Evolutionary conservation across 2,329 filamentous ascomycete species (phyloP), one percentile per base, ranked within the genome.

Genomic region (Hypoxylon sp.): DNA sequence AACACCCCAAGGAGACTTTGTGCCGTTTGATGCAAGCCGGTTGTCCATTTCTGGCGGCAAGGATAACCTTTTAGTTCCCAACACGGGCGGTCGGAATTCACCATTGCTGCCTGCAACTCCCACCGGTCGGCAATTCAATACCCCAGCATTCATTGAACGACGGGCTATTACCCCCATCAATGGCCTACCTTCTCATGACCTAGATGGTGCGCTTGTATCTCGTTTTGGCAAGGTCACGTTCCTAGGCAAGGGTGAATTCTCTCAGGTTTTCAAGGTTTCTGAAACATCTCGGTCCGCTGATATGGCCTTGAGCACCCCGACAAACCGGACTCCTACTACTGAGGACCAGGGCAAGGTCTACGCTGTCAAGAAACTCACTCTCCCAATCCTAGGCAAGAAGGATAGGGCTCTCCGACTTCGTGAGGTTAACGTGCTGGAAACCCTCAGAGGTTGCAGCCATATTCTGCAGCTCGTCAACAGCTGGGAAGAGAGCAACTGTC

Each of bases 301-400:
- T 43, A 63, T 64, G 38, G 71, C 78, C 45, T 75, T 75, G 34
- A 71, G 71, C 52, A 80, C 78, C 1, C 75, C 80, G 1, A 75
- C 73, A 1, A 72, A 71, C 44, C 71, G 76, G 7, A 79, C 78
- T 7, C 79, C 76, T 29, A 75, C 81, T 5, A 65, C 79, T 15
- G n/a, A n/a, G n/a, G n/a, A n/a, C n/a, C n/a, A n/a, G n/a, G 78
- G 80, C 23, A 78, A 81, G 44, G 85, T 96, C 0, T 97, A 87
- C 77, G 93, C 93, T 2, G 92, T 99, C 45, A 99, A 99, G 77
- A 97, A 96, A 75, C 87, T 90, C 53, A 89, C 89, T 65, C 82
- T 91, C 52, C 86, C 90, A 5, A 92, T 90, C 65, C 79, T 84
- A 44, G 92, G 94, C 13, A 77, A 81, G 37, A 88, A 83, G 66